phyloP scores from a whole-genome alignment of 2,329 filamentous ascomycete genomes.

The Immersiporthe knoxdaviesiana region DNA sequence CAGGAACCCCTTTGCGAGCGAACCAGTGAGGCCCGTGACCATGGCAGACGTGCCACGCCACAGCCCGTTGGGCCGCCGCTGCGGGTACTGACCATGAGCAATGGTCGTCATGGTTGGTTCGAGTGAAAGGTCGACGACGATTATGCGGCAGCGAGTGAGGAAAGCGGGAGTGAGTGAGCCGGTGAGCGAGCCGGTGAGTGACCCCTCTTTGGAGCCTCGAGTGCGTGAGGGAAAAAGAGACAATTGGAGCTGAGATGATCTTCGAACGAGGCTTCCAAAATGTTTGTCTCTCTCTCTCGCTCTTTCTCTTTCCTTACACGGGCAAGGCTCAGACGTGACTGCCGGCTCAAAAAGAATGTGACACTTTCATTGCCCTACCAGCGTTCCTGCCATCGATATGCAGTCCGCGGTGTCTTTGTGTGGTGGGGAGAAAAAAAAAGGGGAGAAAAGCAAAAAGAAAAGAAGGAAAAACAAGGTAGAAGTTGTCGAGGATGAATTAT shows the following conservation, averaged over 20 bases:
- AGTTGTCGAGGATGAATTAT: background rate
- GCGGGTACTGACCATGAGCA: conserved; percentile 29
- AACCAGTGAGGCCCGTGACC: conserved; percentile 73
- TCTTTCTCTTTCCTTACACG: background rate
- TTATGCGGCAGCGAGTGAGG: too few species aligned
- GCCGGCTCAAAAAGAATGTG: background rate
- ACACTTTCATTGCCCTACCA: background rate
- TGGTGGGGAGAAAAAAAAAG: background rate
- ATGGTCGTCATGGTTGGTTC: conserved; percentile 24
- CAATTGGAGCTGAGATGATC: background rate
- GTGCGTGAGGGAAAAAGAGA: background rate
- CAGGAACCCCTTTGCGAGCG: conserved; percentile 74
- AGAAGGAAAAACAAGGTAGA: background rate
- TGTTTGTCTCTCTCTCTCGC: background rate
- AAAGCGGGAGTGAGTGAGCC: background rate
- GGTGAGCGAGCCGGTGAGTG: background rate
- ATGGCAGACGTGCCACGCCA: conserved; percentile 76
- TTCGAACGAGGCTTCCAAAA: background rate
- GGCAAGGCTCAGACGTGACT: background rate
- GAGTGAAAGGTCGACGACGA: background rate
- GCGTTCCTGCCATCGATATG: background rate
- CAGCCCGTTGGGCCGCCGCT: conserved; percentile 58
- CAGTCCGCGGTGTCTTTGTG: background rate
- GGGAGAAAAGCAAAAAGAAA: background rate
- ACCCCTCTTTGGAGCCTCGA: background rate